Evolutionary conservation across 208 protist genomes (phyloP), one percentile per base, ranked within the genome.

Genomic region (Trichomonas tenax): DNA sequence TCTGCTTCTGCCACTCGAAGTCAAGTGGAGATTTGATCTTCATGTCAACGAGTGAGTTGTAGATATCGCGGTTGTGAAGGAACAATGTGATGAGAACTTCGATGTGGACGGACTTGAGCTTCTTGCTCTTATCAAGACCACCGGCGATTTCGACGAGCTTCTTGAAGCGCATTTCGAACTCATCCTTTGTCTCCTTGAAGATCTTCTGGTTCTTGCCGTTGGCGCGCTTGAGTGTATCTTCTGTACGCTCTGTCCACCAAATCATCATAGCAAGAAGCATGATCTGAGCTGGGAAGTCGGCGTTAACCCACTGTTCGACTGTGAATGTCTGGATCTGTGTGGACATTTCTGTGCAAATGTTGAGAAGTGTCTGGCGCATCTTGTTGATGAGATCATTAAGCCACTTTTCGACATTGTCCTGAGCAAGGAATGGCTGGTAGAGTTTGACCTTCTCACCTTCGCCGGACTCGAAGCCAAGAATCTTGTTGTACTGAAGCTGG

Each of bases 1-100:
- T 97, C 96, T 98, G 98, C 96, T 98, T 98, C 26, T 97, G 96
- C 98, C 98, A 98, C 10, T 98, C 98, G 96, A 98, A 98, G 63
- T 98, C 97, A 0, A n/a, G 40, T 63, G 96, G 49, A 31, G 89
- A 96, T 63, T 48, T 96, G 31, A 96, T 96, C 14, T 45, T 23
- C 9, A 34, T 31, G 3, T 96, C 4, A 51, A 96, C 40, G 3
- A 81, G 17, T 72, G 48, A 23, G 14, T 34, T 11, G 31, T 48
- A 95, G 23, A 46, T 95, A 97, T 41, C 45, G 0, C 26, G 96
- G 58, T 26, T 95, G 63, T 63, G 96, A 51, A 84, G 40, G 40
- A 96, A 81, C 3, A 81, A 31, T 38, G 96, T 51, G n/a, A 63
- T 63, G 31, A 96, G 40, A 41, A 96, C 46, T 63, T 63, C 46